Conservation (phyloP, 495 filamentous ascomycete genomes). For the Penicillium antarcticum region DNA sequence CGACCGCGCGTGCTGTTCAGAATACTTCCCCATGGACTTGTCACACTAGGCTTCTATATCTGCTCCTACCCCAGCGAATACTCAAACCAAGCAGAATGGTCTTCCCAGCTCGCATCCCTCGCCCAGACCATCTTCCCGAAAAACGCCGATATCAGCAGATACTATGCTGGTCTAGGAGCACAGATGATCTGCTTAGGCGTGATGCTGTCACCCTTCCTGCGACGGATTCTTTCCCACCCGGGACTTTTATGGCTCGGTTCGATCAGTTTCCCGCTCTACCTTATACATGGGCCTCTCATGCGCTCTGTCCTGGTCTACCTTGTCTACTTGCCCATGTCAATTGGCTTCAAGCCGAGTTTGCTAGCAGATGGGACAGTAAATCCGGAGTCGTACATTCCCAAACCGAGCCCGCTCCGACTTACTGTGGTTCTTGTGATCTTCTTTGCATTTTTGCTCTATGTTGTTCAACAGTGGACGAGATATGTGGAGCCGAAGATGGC, state of each 20-base stretch:
- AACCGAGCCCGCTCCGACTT: constrained; percentile 5
- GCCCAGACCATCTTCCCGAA: constrained; percentile 4
- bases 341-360: constrained; percentile 1
- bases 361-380: constrained; percentile 2
- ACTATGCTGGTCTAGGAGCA: constrained; percentile 8
- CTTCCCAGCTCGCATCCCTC: constrained; percentile 3
- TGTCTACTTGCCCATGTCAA: constrained; percentile 8
- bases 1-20: not conserved
- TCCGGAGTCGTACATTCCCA: constrained; percentile 10
- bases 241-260: constrained; percentile 15
- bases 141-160: constrained; percentile 3
- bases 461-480: constrained; percentile 3
- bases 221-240: constrained; percentile 10
- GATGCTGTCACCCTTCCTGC: constrained; percentile 8
- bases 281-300: constrained; percentile 18
- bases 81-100: constrained; percentile 9
- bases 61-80: constrained; percentile 10
- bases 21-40: constrained; percentile 2
- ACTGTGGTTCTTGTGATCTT: constrained; percentile 2
- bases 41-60: constrained; percentile 5
- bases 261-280: constrained; percentile 20
- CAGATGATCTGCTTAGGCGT: constrained; percentile 11
- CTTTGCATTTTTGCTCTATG: constrained; percentile 6
- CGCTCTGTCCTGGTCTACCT: constrained; percentile 15
- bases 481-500: constrained; percentile 7